phyloP scores from a whole-genome alignment of 2,329 filamentous ascomycete genomes.

The Nannizziopsis barbatae region DNA sequence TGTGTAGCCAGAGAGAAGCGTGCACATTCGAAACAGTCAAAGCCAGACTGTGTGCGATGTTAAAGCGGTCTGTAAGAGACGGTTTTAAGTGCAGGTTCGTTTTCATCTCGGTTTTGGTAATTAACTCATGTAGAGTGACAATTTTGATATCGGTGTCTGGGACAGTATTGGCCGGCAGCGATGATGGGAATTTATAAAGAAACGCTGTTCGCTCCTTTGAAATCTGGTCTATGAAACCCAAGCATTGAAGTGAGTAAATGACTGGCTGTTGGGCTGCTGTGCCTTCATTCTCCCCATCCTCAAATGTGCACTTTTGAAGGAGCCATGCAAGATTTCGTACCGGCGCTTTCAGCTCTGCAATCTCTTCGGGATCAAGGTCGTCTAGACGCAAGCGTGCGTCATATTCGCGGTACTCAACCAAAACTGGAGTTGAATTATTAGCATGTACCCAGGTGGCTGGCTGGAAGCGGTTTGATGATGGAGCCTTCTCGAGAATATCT shows the following conservation, averaged over 20 bases:
- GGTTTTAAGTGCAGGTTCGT: conserved; percentile 15
- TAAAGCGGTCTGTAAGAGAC: conserved; percentile 20
- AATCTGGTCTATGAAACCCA: conserved; percentile 22
- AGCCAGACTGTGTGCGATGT: conserved; percentile 21
- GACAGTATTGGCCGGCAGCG: neutral
- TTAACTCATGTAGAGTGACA: conserved; percentile 17
- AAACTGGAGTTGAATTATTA: conserved; percentile 13
- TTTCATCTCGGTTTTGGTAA: conserved; percentile 18
- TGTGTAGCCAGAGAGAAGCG: conserved; percentile 23
- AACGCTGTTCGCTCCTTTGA: conserved; percentile 20
- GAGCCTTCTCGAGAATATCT: conserved; percentile 18
- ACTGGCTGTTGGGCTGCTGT: conserved; percentile 17
- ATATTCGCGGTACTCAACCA: conserved; percentile 23
- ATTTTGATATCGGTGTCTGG: neutral
- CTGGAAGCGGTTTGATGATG: conserved; percentile 17
- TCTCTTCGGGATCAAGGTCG: conserved; percentile 20
- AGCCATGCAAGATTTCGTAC: conserved; percentile 23
- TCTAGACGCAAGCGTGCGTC: conserved; percentile 16
- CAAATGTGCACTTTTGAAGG: conserved; percentile 21
- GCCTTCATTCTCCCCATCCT: conserved; percentile 5
- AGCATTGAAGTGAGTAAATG: conserved; percentile 23
- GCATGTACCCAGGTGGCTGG: conserved; percentile 17
- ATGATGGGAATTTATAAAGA: conserved; percentile 19
- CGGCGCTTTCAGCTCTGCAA: conserved; percentile 20
- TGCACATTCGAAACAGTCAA: conserved; percentile 21